Percentiles rank a stretch among this genome's conserved stretches.
phyloP scores from a whole-genome alignment of 768 basidiomycete genomes.

The Tulasnella sp. region DNA sequence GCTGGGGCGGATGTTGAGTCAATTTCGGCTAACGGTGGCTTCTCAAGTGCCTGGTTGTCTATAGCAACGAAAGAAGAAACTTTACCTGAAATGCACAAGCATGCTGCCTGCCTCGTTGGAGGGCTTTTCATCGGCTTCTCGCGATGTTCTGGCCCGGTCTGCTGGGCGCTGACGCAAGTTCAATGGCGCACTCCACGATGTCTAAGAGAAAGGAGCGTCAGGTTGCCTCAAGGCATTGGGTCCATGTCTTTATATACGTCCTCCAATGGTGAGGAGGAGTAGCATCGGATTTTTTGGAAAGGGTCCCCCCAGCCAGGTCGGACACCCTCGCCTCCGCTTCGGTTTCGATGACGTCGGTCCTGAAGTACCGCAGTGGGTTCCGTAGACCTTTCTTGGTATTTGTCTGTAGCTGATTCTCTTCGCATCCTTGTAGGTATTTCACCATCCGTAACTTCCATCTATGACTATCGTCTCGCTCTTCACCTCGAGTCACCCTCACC shows the following conservation, averaged over 20 bases:
- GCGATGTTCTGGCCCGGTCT: not conserved
- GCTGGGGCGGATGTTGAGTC: not conserved
- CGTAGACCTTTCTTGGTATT: not conserved
- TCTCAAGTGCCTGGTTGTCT: not conserved
- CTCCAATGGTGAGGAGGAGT: not conserved
- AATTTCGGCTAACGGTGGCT: not conserved
- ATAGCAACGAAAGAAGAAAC: not conserved
- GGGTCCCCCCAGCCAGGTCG: not conserved
- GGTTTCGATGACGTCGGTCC: not conserved
- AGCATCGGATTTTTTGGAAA: not conserved
- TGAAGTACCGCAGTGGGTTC: not conserved
- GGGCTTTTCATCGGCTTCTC: not conserved
- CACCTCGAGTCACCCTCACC: not conserved
- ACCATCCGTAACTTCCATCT: not conserved
- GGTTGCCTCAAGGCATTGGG: not conserved
- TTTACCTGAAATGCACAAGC: not conserved
- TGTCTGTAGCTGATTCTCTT: not conserved
- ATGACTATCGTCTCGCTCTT: not conserved
- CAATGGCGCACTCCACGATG: not conserved
- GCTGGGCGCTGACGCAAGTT: not conserved
- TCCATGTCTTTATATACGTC: not conserved
- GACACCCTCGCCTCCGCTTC: not conserved
- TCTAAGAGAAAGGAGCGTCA: not conserved
- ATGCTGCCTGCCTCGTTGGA: not conserved
- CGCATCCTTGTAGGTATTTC: not conserved